These are phyloP conservation scores for Candida jianshihensis DNA, from an alignment of 805 yeast species.

Conservation along the genomic window DNA sequence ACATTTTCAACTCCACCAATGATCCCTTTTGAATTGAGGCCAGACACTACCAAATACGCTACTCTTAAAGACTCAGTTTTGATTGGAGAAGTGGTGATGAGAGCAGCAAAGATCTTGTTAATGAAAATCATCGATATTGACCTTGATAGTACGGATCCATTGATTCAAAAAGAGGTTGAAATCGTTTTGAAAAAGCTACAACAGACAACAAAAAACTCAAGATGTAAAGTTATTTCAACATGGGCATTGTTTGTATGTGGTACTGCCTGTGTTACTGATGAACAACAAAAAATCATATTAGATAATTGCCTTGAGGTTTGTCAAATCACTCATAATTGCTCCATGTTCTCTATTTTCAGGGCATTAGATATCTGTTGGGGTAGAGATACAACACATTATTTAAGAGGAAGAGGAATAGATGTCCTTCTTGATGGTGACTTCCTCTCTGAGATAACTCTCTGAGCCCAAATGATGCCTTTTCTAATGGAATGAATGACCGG, in stretches of 20 bases:
- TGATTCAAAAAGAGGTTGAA: conserved; percentile 10
- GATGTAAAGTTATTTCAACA: conserved; percentile 7
- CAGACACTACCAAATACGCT: conserved; percentile 6
- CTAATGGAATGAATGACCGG: too few species aligned
- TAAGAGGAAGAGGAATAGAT: conserved; percentile 10
- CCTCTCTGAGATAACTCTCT: conserved; percentile 1
- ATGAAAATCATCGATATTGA: conserved; percentile 9
- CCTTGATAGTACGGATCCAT: conserved; percentile 2
- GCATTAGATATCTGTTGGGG: conserved; percentile 16
- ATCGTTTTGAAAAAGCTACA: conserved; percentile 3
- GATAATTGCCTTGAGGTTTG: conserved; percentile 8
- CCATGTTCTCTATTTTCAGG: conserved; percentile 9
- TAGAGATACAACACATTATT: conserved; percentile 1
- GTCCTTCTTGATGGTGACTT: conserved; percentile 8
- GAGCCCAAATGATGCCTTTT: too few species aligned
- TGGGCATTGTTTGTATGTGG: conserved; percentile 18
- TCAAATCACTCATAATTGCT: conserved; percentile 10
- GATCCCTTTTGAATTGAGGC: conserved; percentile 13
- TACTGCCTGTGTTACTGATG: conserved; percentile 3
- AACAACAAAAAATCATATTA: conserved; percentile 7
- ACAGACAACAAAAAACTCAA: conserved; percentile 5
- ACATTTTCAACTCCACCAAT: conserved; percentile 12
- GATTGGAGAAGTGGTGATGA: conserved; percentile 15
- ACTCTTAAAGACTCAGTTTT: conserved; percentile 13
- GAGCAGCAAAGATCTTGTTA: conserved; percentile 13